Conservation (phyloP, 495 filamentous ascomycete genomes). For the Cryomyces minteri region DNA sequence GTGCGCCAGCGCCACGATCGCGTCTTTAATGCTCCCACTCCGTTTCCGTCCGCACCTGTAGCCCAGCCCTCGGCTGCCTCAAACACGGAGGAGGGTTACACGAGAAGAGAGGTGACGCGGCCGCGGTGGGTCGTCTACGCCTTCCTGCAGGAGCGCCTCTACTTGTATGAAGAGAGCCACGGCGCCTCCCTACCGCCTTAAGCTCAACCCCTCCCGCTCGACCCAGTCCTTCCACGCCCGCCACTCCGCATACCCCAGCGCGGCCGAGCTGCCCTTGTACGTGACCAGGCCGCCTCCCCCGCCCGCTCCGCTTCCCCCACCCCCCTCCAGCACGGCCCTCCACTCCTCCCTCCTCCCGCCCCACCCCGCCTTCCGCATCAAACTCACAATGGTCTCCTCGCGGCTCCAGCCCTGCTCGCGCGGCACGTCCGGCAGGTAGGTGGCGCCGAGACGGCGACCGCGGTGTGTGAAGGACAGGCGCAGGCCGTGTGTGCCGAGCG, state of each 20-base stretch:
- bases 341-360: constrained; percentile 46
- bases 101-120: too few relatives aligned
- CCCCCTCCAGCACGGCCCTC: constrained; percentile 33
- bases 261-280: constrained; percentile 65
- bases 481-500: constrained; percentile 66
- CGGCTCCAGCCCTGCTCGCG: constrained; percentile 90
- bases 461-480: constrained; percentile 26
- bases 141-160: too few relatives aligned
- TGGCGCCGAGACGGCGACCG: constrained; percentile 32
- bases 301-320: too few relatives aligned
- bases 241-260: constrained; percentile 52
- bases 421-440: constrained; percentile 85
- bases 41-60: too few relatives aligned
- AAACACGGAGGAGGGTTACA: too few relatives aligned
- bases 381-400: constrained; percentile 71
- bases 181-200: too few relatives aligned
- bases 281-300: constrained; percentile 10
- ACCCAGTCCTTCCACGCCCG: constrained; percentile 64
- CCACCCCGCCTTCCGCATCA: constrained; percentile 95
- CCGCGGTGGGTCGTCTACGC: too few relatives aligned
- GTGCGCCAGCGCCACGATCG: too few relatives aligned
- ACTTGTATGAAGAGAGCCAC: too few relatives aligned
- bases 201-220: constrained; percentile 1
- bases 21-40: too few relatives aligned
- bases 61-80: too few relatives aligned